Conservation (phyloP, 805 yeast species). For the Metschnikowia bowlesiae region DNA sequence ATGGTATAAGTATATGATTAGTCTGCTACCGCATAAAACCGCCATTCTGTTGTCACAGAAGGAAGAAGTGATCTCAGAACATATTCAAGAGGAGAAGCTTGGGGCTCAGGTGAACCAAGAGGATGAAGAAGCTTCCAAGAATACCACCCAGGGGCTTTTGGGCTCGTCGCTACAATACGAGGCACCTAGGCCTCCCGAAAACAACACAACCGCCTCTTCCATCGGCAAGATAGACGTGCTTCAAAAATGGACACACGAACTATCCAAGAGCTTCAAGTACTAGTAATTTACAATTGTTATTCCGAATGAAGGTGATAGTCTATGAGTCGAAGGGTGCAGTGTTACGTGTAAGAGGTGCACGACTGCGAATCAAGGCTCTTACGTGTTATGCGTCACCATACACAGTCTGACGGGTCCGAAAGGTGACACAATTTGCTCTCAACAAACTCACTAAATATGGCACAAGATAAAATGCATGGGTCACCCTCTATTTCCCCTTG, state of each 20-base stretch:
- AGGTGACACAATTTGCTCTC: too few species aligned
- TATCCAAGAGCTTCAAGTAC: constrained; percentile 1
- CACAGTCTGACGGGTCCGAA: too few species aligned
- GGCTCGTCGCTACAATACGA: constrained; percentile 6
- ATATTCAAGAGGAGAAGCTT: constrained; percentile 9
- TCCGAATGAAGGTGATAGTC: neutral
- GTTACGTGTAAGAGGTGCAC: too few species aligned
- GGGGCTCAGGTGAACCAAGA: constrained; percentile 11
- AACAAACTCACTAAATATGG: too few species aligned
- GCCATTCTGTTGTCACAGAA: constrained; percentile 23
- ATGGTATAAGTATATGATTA: constrained; percentile 20
- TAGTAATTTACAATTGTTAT: neutral
- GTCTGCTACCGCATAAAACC: constrained; percentile 27
- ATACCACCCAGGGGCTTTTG: constrained; percentile 10
- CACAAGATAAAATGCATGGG: too few species aligned
- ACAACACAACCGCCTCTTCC: neutral
- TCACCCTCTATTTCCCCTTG: too few species aligned
- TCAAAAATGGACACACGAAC: constrained; percentile 10
- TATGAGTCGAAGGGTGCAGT: neutral
- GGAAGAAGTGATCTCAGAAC: constrained; percentile 10
- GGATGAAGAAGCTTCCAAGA: constrained; percentile 16
- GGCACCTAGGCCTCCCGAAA: neutral
- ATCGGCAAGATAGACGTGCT: constrained; percentile 7
- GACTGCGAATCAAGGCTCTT: too few species aligned
- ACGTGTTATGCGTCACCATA: too few species aligned